phyloP scores from a whole-genome alignment of 345 rosid species.

The Melastoma malabathricum region DNA sequence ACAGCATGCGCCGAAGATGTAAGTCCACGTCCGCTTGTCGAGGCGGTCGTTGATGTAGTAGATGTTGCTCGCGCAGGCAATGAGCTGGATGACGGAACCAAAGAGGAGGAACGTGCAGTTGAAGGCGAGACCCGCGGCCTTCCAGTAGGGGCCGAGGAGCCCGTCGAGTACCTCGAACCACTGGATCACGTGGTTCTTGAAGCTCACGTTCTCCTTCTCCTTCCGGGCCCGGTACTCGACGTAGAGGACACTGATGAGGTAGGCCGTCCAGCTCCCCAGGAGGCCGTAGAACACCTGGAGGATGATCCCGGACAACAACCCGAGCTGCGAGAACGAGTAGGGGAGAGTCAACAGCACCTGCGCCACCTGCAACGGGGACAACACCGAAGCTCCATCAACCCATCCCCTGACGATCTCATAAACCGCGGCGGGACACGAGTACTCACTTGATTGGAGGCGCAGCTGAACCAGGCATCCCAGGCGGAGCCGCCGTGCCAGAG shows the following conservation, averaged over 20 bases:
- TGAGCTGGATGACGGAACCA: slow-evolving; percentile 97
- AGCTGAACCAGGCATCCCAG: slow-evolving; percentile 99
- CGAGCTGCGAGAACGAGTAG: slow-evolving; percentile 95
- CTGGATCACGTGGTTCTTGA: slow-evolving; percentile 46
- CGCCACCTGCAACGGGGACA: slow-evolving; percentile 40
- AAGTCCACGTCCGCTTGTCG: slow-evolving; percentile 99
- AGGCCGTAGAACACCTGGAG: slow-evolving; percentile 84
- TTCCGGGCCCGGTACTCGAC: slow-evolving; percentile 81
- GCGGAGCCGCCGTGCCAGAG: slow-evolving; percentile 98
- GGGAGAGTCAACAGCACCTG: slow-evolving; percentile 92
- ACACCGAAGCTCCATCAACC: not conserved
- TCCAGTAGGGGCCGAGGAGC: slow-evolving; percentile 87
- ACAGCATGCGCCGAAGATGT: slow-evolving; percentile 98
- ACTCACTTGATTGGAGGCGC: slow-evolving; percentile 87
- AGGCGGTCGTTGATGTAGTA: slow-evolving; percentile 88
- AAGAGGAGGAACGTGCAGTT: slow-evolving; percentile 95
- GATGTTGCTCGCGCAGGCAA: slow-evolving; percentile 97
- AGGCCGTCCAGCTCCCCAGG: slow-evolving; percentile 97
- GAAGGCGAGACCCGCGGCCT: slow-evolving; percentile 87
- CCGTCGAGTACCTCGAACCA: slow-evolving; percentile 99
- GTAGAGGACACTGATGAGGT: slow-evolving; percentile 93
- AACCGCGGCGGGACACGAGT: not conserved
- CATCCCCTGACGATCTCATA: no score
- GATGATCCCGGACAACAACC: slow-evolving; percentile 76
- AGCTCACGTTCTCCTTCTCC: slow-evolving; percentile 77